Percentiles rank a stretch among this genome's conserved stretches.
Conservation (phyloP, 1,139 yeast genomes). For the Yamadazyma songkhlaensis region DNA sequence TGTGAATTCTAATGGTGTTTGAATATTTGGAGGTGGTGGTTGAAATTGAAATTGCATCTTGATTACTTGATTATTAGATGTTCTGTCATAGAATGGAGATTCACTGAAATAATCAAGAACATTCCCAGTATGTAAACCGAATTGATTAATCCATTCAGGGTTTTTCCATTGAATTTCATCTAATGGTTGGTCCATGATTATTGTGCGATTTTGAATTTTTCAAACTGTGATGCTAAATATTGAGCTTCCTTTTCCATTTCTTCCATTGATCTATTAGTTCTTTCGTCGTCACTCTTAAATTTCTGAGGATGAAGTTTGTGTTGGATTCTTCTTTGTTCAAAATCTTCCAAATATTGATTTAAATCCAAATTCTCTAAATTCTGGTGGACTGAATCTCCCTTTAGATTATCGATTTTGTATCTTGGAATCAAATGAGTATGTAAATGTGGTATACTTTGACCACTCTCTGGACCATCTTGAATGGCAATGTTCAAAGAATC, state of each 20-base stretch:
- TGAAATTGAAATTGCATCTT: constrained; percentile 95
- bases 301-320: constrained; percentile 5
- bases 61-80: constrained; percentile 89
- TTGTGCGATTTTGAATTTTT: constrained; percentile 18
- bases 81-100: constrained; percentile 92
- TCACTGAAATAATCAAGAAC: constrained; percentile 90
- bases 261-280: constrained; percentile 52
- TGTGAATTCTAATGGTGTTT: constrained; percentile 26
- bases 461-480: constrained; percentile 95
- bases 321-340: constrained; percentile 22
- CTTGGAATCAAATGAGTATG: constrained; percentile 94
- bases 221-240: constrained; percentile 43
- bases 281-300: constrained; percentile 33
- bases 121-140: constrained; percentile 82
- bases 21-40: constrained; percentile 42
- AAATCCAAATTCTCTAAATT: constrained; percentile 51
- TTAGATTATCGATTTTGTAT: constrained; percentile 57
- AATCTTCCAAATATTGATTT: constrained; percentile 22
- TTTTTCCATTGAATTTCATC: constrained; percentile 97
- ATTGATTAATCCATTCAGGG: constrained; percentile 93
- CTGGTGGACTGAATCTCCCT: constrained; percentile 63
- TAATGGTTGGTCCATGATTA: constrained; percentile 26
- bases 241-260: constrained; percentile 67
- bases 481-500: constrained; percentile 84
- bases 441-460: constrained; percentile 90